These are phyloP conservation scores for Microascus cirrosus DNA, from an alignment of 2,329 filamentous ascomycete genomes.

Conservation along the genomic window DNA sequence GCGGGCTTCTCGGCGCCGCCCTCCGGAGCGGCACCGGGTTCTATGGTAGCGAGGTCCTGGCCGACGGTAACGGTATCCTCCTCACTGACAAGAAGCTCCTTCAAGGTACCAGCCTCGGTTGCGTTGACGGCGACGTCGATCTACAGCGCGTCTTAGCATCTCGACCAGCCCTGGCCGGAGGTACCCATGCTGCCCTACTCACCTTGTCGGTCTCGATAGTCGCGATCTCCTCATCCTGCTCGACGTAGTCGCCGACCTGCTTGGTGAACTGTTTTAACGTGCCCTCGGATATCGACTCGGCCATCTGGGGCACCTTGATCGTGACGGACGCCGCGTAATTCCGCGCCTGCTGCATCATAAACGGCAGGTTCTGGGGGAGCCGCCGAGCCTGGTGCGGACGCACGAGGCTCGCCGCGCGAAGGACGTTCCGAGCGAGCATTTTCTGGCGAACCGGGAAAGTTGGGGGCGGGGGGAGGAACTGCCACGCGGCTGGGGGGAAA, in stretches of 20 bases:
- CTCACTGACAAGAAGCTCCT: constrained; percentile 82
- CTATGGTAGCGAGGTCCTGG: constrained; percentile 79
- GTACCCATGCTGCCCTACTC: constrained; percentile 11
- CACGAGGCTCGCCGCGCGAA: constrained; percentile 29
- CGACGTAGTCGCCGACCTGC: constrained; percentile 83
- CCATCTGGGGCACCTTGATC: constrained; percentile 95
- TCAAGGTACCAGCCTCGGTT: constrained; percentile 80
- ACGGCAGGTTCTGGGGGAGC: constrained; percentile 27
- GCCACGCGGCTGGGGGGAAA: neutral
- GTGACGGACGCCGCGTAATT: constrained; percentile 61
- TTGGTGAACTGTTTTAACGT: constrained; percentile 95
- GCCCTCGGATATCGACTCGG: constrained; percentile 95
- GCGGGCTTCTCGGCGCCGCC: constrained; percentile 22
- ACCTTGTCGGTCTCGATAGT: constrained; percentile 99
- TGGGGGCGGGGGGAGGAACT: neutral
- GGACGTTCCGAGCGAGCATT: constrained; percentile 32
- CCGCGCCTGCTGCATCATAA: constrained; percentile 44
- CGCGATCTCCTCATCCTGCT: constrained; percentile 93
- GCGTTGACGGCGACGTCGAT: constrained; percentile 97
- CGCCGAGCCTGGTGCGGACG: constrained; percentile 26
- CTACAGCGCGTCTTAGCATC: constrained; percentile 27
- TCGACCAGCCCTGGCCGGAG: neutral
- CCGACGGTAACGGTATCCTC: constrained; percentile 94
- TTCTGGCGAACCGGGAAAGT: neutral
- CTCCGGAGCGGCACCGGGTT: constrained; percentile 62